Evolutionary conservation across 306 rosid species (phyloP), one percentile per base, ranked within the genome.

Genomic region (Cicer pinnatifidum): DNA sequence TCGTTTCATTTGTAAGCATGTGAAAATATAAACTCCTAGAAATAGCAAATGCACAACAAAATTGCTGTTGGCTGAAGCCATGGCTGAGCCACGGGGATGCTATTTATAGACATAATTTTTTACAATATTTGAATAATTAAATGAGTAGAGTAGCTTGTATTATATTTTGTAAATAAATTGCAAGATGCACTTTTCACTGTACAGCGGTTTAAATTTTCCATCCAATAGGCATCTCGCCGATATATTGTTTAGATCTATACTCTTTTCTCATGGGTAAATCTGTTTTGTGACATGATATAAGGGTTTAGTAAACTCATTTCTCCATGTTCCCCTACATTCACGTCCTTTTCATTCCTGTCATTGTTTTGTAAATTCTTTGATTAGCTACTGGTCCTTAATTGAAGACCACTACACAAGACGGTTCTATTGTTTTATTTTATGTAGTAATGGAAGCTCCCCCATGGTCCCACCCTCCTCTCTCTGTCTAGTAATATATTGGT

Each of bases 401-500:
- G 73, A 52, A 69, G 33, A 75, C n/a, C 54, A 48, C 41, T 53
- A 45, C 12, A 33, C 69, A 62, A 72, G 68, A 39, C 45, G 11
- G 8, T 72, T 72, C 47, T 67, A 41, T 5, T 65, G 8, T 71
- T 76, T 58, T 46, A 40, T 70, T 13, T 70, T 52, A 9, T 58
- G 20, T 41, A 38, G 43, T 75, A 57, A 62, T 38, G 41, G 63
- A 72, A 69, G 41, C 41, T 45, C 61, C 74, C 53, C 47, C 43
- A 47, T 65, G 5, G 35, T 28, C 35, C 35, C 35, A 28, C 67
- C n/a, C 43, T 28, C 20, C 38, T 19, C 50, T 44, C 46, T 51
- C 75, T 48, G 51, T 46, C 40, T 41, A 73, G 28, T 68, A 52
- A 79, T 62, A 58, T 73, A 13, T 73, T 80, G 50, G 61, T 33